Evolutionary conservation across 2,329 filamentous ascomycete genomes (phyloP), one percentile per base, ranked within the genome.

Genomic region (Neofusicoccum sp.): DNA sequence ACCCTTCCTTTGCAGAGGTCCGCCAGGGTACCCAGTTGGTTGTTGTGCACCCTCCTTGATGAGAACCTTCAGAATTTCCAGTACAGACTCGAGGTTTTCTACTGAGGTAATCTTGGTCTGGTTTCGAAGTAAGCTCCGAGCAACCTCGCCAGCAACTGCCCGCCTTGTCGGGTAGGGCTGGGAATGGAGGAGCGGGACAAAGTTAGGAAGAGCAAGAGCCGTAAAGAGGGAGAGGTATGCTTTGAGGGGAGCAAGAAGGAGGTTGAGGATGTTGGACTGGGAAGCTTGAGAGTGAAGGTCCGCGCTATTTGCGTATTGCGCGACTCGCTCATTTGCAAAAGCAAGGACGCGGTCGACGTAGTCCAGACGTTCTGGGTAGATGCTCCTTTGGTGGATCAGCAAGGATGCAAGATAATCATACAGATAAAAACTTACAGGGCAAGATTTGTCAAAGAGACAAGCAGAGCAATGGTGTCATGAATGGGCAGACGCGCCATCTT

Each of bases 191-290:
- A 99, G 85, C 36, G 93, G 90, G 51, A 98, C 87, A 71, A 96
- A 99, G 65, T 89, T 93, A 0, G 95, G 95, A 61, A 99, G 84
- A 11, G 95, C 90, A 30, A 99, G 80, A 1, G 95, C 93, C n/a
- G 95, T 99, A 71, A 99, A 99, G 43, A 98, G 87, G 4, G 93
- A 98, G 60, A 89, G 84, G 73, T 99, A 99, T 64, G 90, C 87
- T 74, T 91, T 89, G 63, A 98, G 84, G 0, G 95, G 95, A 6
- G 91, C 91, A 67, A 95, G 88, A n/a, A 99, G 85, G 24, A 99
- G 86, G 57, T 89, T 90, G 62, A 98, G 84, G 44, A 99, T 86
- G 68, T 91, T 96, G 67, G 92, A 88, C 77, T 99, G 96, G 8
- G 92, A 90, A 4, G 88, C 85, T 62, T 88, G 85, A 3, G 93